Evolutionary conservation across 1,284 basidiomycete genomes (phyloP), one percentile per base, ranked within the genome.

Genomic region (Cutaneotrichosporon cutaneum): DNA sequence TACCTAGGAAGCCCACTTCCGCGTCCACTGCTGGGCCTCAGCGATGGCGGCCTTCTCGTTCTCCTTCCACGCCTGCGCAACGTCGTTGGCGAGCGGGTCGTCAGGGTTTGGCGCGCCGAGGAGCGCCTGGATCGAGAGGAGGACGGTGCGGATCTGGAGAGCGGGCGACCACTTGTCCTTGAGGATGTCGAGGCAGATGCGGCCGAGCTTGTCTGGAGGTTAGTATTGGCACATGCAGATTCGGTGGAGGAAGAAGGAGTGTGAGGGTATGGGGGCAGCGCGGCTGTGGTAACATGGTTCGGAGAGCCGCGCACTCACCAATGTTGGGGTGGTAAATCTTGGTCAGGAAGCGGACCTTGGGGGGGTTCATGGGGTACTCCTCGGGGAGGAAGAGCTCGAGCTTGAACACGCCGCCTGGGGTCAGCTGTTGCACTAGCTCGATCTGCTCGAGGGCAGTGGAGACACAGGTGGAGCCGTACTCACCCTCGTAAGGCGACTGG

Each of bases 261-360:
- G 8, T 45, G 21, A 11, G 21, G 9, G n/a, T 45, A 18, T 45
- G n/a, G 22, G 24, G 10, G 13, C 45, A 24, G 10, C 45, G 24
- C 16, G 33, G 21, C 21, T 22, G 10, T 8, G 39, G 16, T 5
- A 39, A n/a, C n/a, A n/a, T n/a, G n/a, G n/a, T n/a, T 16, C 9
- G 36, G 13, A 4, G 44, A 45, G 44, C 9, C 30, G 10, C 21
- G 7, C 18, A 73, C 81, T 73, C 74, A 95, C 94, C 94, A 80
- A 99, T 99, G 81, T 99, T 99, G 39, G 96, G 96, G 81, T 99
- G 96, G 83, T 99, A 99, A 83, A 99, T 96, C 88, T 96, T 96
- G 65, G 95, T 98, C 70, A 98, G 82, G 83, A 99, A 99, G 67
- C 96, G 87, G 61, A 99, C 96, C 82, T 98, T 99, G 33, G 96